Base-by-base conservation (phyloP, 2,329 filamentous ascomycete species). In the Periconia sp. region DNA sequence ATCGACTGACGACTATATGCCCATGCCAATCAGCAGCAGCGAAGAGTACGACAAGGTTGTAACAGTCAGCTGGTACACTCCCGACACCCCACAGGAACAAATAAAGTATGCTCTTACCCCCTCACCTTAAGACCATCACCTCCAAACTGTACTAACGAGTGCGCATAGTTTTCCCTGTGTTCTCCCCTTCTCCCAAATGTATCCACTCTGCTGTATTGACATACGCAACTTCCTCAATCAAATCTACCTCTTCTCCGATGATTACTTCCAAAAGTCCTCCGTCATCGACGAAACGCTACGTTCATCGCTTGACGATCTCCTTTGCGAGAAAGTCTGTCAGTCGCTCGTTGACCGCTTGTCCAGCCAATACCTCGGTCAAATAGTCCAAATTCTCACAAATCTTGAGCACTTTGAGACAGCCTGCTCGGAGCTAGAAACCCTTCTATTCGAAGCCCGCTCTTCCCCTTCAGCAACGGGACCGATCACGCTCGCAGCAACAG, bases 121-220 rank as follows among this genome's bases (percentile, higher is more conserved):
- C 17, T 38, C 28, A 16, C 28, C 29, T 11, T 13, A 18, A 24
- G 22, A 48, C 52, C 18, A 62, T 32, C 2, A 3, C 10, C 13
- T 18, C 22, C 1, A 16, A 25, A 15, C 30, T 17, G 10, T 45
- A 15, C 50, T 65, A 63, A 61, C 63, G 48, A 33, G 33, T n/a
- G 28, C 17, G 4, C 26, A 6, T 50, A 92, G 88, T 10, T 96
- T 96, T 66, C 95, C 94, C 4, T 95, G 88, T 57, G 89, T 96
- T n/a, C 77, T 99, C 1, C 95, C 94, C 1, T 99, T 99, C 69
- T 96, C 92, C 10, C 92, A 97, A 61, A 99, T 99, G 94, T 99
- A 99, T 66, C 92, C 94, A 1, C 79, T 97, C 22, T 96, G 94
- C 72, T 99, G 94, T 75, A 97, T 97, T 66, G 91, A 97, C 63